Base-by-base conservation (phyloP, 1,284 basidiomycete species). In the Chalciporus sp. region DNA sequence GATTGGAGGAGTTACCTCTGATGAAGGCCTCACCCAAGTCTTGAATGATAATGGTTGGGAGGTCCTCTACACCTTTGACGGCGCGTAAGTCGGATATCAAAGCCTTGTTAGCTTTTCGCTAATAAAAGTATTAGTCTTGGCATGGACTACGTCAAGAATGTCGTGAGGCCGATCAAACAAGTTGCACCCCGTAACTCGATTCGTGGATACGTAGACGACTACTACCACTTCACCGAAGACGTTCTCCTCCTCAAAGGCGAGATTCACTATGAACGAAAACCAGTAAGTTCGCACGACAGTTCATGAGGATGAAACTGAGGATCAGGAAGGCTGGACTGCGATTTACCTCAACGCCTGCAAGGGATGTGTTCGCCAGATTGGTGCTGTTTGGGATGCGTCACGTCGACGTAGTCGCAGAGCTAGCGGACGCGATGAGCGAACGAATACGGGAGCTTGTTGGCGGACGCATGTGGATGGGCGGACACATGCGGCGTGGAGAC, bases 401-500 rank as follows among this genome's bases (percentile, higher is more conserved):
- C 7, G 68, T 68, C 2, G 59, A 66, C 12, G 58, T 54, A 23
- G 61, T 79, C 2, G 53, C 62, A 19, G 63, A 64, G 10, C 58
- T 80, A n/a, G 74, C 74, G 2, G 61, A 59, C 9, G 46, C 48
- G 10, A 64, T 79, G 56, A 71, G 68, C 27, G 47, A 52, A 28
- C 70, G 74, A 43, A 77, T 79, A 74, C 53, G 52, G 7, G 65
- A 70, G 31, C 57, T 61, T 40, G 70, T 67, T 4, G 68, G 55
- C 0, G 77, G 76, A 4, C 63, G 76, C 14, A 70, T 72, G 62
- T 81, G 79, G 79, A 69, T 77, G 64, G 72, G 67, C 12, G 76
- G 71, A 7, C 78, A 80, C 42, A 78, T 81, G 76, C 72, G 78
- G 11, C 70, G 77, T 11, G 79, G 79, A 28, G 77, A 78, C 49